Conservation (phyloP, 139 green algal genomes). For the Tetraselmis striata region DNA sequence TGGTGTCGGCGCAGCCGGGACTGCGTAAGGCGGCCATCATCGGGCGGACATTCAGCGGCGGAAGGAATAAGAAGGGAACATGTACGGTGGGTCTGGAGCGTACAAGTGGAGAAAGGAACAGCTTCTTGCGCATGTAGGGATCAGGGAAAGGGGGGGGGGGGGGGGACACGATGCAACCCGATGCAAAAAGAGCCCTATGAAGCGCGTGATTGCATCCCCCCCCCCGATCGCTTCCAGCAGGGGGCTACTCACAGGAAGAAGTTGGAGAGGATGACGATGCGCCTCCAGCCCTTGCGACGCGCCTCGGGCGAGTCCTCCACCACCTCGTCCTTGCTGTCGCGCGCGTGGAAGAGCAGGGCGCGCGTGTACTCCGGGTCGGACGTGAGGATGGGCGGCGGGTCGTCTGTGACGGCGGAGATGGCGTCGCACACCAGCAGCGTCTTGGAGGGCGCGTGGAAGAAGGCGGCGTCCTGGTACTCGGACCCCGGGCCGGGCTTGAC, state of each 20-base stretch:
- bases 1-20: too few species aligned
- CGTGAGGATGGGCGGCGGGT: conserved; percentile 25
- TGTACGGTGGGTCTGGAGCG: too few species aligned
- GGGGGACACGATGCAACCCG: too few species aligned
- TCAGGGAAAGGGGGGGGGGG: too few species aligned
- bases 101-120: too few species aligned
- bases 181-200: background rate
- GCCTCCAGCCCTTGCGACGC: conserved; percentile 22
- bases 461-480: conserved; percentile 35
- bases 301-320: conserved; percentile 11
- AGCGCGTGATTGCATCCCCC: background rate
- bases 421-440: conserved; percentile 46
- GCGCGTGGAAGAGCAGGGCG: conserved; percentile 4
- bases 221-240: background rate
- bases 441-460: conserved; percentile 36
- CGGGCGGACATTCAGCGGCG: too few species aligned
- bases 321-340: conserved; percentile 6
- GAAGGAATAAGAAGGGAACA: too few species aligned
- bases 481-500: background rate
- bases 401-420: conserved; percentile 27
- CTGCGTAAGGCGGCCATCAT: too few species aligned
- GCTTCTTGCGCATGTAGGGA: too few species aligned
- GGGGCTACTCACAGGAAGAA: conserved; percentile 21
- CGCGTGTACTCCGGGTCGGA: conserved; percentile 11
- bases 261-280: conserved; percentile 27